Base-by-base conservation (phyloP, 768 basidiomycete species). In the Albatrellus ellisii region DNA sequence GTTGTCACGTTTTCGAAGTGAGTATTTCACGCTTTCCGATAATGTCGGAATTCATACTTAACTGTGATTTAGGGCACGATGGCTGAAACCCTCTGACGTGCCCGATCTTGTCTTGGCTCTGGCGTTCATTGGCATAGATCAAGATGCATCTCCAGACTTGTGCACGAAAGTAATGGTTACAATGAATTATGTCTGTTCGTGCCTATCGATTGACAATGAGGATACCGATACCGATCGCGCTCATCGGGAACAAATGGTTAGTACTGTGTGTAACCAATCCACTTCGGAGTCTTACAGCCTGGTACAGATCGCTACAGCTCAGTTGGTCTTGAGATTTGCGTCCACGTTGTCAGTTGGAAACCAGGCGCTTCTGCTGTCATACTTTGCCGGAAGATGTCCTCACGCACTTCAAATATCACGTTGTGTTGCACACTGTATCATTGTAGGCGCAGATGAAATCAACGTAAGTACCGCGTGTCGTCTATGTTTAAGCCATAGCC, bases 91-190 rank as follows among this genome's bases (percentile, higher is more conserved):
- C 6, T 53, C 60, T 4, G 74, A 79, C 17, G 51, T 69, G 1
- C 64, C 70, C 10, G 65, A 73, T 43, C 53, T 77, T 17, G 48
- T 78, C 6, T 48, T 74, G 37, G 57, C 64, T 2, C 49, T 86
- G 31, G 46, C 77, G 4, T 58, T 78, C 2, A 54, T 85, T 21
- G 76, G 64, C 2, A 65, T 80, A 46, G 82, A 85, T 49, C 55
- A 64, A 1, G 57, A 64, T 10, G 68, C 68, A 25, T 57, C 67
- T 1, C 52, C 56, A 3, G 67, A 70, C 11, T 59, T 77, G 6
- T 62, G 57, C 41, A 59, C 54, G 20, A 72, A 73, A 6, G 56
- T 80, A 34, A 64, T 65, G 34, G 48, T 59, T 6, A 62, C 69
- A 1, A 56, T 79, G 29, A 67, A 79, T 36, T 50, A 54, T 18